Evolutionary conservation across 2,329 filamentous ascomycete genomes (phyloP).

Genomic region (Aspergillus japonicus): DNA sequence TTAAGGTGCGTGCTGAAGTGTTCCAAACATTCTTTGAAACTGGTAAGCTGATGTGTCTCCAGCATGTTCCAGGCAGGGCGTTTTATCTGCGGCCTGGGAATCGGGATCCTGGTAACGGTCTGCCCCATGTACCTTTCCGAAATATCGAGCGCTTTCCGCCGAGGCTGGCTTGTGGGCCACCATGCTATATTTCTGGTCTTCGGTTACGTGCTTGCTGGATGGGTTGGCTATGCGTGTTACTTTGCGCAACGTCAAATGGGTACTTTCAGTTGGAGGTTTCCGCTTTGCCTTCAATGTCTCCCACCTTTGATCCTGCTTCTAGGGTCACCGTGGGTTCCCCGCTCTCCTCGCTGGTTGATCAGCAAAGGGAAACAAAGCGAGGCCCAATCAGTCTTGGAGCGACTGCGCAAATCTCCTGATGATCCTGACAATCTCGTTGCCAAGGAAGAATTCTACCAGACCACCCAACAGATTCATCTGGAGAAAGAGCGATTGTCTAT

Average conservation of each 20-base stretch:
- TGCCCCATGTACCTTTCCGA: constrained; percentile 49
- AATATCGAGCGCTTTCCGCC: constrained; percentile 41
- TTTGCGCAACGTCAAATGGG: constrained; percentile 38
- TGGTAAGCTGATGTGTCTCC: constrained; percentile 3
- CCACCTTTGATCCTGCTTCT: constrained; percentile 42
- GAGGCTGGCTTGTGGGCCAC: constrained; percentile 48
- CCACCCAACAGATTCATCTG: constrained; percentile 47
- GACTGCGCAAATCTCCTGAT: constrained; percentile 39
- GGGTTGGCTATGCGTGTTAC: constrained; percentile 49
- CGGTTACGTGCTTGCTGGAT: constrained; percentile 47
- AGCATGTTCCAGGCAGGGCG: constrained; percentile 49
- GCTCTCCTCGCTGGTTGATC: constrained; percentile 53
- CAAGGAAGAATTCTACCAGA: constrained; percentile 50
- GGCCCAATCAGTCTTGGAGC: constrained; percentile 45
- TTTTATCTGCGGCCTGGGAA: constrained; percentile 44
- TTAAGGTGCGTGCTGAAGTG: constrained; percentile 35
- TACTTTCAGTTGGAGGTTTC: constrained; percentile 49
- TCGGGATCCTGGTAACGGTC: constrained; percentile 45
- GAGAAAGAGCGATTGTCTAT: constrained; percentile 44
- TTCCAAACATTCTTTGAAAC: neutral
- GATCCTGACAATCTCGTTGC: constrained; percentile 45
- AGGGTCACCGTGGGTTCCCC: constrained; percentile 45
- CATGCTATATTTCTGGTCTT: constrained; percentile 51
- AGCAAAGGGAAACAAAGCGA: constrained; percentile 48
- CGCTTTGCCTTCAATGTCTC: constrained; percentile 43